These are phyloP conservation scores for Phytopythium sindhum DNA, from an alignment of 352 stramenopile genomes.

Conservation along the genomic window DNA sequence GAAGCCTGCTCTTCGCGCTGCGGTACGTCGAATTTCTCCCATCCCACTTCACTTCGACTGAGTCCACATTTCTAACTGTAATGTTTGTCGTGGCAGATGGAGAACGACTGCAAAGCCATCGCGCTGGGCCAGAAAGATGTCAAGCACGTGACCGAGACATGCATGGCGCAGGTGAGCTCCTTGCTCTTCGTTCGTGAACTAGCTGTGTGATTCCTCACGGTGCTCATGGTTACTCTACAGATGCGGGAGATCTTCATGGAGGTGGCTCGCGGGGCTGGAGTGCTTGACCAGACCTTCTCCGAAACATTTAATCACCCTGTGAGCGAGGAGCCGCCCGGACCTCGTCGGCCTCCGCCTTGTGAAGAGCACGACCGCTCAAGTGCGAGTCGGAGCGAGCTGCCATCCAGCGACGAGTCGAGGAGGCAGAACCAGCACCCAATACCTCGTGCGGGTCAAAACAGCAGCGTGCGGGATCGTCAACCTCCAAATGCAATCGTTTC, in stretches of 20 bases:
- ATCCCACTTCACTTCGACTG: neutral
- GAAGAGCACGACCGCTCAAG: neutral
- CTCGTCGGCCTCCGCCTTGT: slow-evolving; percentile 10
- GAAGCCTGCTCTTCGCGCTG: slow-evolving; percentile 92
- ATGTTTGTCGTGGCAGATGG: slow-evolving; percentile 59
- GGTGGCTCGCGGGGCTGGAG: slow-evolving; percentile 69
- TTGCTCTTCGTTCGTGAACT: slow-evolving; percentile 16
- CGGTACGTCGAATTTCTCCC: slow-evolving; percentile 33
- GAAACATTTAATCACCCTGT: slow-evolving; percentile 78
- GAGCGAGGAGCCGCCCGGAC: slow-evolving; percentile 11
- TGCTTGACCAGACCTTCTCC: slow-evolving; percentile 90
- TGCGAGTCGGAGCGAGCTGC: slow-evolving; percentile 15
- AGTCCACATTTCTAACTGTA: neutral
- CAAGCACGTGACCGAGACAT: slow-evolving; percentile 70
- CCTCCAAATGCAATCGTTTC: slow-evolving; percentile 7
- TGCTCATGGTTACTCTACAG: slow-evolving; percentile 15
- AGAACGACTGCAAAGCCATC: slow-evolving; percentile 90
- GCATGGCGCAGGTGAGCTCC: slow-evolving; percentile 82
- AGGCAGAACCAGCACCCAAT: slow-evolving; percentile 2
- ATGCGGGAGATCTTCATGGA: slow-evolving; percentile 77
- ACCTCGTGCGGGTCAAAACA: slow-evolving; percentile 2
- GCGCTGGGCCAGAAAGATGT: slow-evolving; percentile 73
- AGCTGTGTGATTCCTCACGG: neutral
- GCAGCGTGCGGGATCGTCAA: slow-evolving; percentile 6
- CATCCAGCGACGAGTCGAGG: slow-evolving; percentile 7